Evolutionary conservation across 768 basidiomycete species (phyloP).

Genomic region (Auricularia sp.): DNA sequence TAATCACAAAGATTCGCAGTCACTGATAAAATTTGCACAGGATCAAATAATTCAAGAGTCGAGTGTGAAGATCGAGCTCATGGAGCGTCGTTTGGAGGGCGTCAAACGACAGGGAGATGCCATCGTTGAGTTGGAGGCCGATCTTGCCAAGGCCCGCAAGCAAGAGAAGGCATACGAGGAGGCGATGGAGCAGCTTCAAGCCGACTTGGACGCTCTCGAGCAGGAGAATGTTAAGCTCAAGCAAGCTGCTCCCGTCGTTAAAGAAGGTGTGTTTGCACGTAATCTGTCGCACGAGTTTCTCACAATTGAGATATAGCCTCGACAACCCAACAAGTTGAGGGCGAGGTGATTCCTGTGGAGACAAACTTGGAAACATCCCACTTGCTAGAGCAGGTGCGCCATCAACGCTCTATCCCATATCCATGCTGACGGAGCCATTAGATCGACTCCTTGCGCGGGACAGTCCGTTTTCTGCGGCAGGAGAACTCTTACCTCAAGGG

Average conservation of each 20-base stretch:
- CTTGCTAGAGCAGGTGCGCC: slow-evolving; percentile 69
- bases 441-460: slow-evolving; percentile 85
- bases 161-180: slow-evolving; percentile 88
- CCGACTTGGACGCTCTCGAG: slow-evolving; percentile 77
- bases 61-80: slow-evolving; percentile 84
- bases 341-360: slow-evolving; percentile 58
- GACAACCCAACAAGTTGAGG: slow-evolving; percentile 41
- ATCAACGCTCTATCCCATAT: slow-evolving; percentile 5
- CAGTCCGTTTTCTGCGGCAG: slow-evolving; percentile 82
- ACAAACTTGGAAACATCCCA: slow-evolving; percentile 81
- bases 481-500: slow-evolving; percentile 93
- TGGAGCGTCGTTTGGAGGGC: slow-evolving; percentile 87
- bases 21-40: slow-evolving; percentile 24
- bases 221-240: slow-evolving; percentile 83
- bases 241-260: slow-evolving; percentile 53
- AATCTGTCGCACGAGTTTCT: slow-evolving; percentile 1
- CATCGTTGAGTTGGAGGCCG: slow-evolving; percentile 69
- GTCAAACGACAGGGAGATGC: slow-evolving; percentile 84
- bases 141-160: slow-evolving; percentile 71
- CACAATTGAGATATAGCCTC: slow-evolving; percentile 21
- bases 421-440: slow-evolving; percentile 17
- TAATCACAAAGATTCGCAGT: not conserved
- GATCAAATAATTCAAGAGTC: slow-evolving; percentile 87
- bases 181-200: slow-evolving; percentile 86
- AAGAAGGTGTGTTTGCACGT: slow-evolving; percentile 43